Conservation (phyloP, 1,284 basidiomycete genomes). For the Trametes hirsuta region DNA sequence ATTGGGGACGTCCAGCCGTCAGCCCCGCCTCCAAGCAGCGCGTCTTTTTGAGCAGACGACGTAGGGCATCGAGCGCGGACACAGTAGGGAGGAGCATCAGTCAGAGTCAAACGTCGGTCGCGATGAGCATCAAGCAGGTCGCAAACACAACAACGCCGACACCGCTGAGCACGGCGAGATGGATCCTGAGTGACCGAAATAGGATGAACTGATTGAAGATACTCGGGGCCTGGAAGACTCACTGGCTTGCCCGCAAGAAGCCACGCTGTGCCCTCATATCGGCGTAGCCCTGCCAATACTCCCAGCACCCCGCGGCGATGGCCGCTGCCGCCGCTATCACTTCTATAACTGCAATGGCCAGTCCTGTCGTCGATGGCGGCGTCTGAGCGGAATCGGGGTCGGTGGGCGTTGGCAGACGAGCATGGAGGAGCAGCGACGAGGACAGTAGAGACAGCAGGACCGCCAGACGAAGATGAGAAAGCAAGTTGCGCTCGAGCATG, state of each 20-base stretch:
- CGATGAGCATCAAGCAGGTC: constrained; percentile 30
- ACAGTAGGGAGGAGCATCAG: constrained; percentile 4
- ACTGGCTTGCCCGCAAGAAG: constrained; percentile 64
- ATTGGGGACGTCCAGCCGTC: constrained; percentile 18
- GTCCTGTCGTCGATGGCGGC: constrained; percentile 23
- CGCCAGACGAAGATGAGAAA: constrained; percentile 67
- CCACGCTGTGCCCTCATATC: constrained; percentile 60
- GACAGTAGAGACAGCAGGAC: constrained; percentile 65
- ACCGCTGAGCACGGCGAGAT: constrained; percentile 26
- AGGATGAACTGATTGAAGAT: constrained; percentile 11
- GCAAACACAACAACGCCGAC: constrained; percentile 30
- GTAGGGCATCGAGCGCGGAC: background rate
- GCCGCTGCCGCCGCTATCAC: constrained; percentile 52
- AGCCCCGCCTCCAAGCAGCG: constrained; percentile 9
- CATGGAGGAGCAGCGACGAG: constrained; percentile 62
- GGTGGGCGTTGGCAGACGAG: constrained; percentile 51
- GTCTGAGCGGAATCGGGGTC: constrained; percentile 28
- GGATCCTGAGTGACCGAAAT: constrained; percentile 18
- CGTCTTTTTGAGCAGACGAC: background rate
- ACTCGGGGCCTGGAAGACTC: constrained; percentile 32
- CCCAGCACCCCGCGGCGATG: constrained; percentile 61
- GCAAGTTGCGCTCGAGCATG: constrained; percentile 75
- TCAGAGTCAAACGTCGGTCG: constrained; percentile 21
- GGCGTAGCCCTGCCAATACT: constrained; percentile 60
- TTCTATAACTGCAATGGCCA: constrained; percentile 36